Evolutionary conservation across 371 early-diverging fungal genomes (phyloP).

Genomic region (Synchytrium microbalum): DNA sequence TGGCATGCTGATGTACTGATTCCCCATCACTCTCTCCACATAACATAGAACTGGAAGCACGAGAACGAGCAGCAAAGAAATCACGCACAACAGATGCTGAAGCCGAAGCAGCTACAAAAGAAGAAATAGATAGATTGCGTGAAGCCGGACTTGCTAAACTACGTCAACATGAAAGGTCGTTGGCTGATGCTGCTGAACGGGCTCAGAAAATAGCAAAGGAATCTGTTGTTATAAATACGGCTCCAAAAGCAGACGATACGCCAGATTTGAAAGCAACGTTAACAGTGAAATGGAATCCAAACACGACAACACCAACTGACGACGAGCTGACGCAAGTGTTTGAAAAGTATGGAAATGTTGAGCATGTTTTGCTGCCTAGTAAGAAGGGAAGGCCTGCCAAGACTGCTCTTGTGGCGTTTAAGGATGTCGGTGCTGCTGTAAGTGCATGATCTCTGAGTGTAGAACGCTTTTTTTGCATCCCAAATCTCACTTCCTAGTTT

Average conservation of each 20-base stretch:
- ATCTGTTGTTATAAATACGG: too few relatives aligned
- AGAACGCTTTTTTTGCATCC: background rate
- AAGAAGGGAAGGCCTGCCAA: background rate
- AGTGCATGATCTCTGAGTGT: background rate
- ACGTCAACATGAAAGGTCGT: background rate
- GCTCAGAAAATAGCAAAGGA: background rate
- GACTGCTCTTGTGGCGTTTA: background rate
- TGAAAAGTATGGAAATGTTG: background rate
- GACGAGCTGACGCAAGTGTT: background rate
- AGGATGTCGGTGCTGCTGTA: background rate
- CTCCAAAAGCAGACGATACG: too few relatives aligned
- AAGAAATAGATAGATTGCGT: background rate
- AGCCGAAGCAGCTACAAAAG: background rate
- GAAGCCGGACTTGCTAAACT: background rate
- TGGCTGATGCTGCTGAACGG: background rate
- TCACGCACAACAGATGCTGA: background rate
- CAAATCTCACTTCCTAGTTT: too few relatives aligned
- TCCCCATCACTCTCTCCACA: too few relatives aligned
- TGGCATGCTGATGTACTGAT: too few relatives aligned
- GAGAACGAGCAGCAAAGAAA: background rate
- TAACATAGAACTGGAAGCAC: background rate
- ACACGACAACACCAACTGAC: background rate
- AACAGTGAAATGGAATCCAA: background rate
- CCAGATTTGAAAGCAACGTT: background rate
- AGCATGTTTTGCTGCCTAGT: background rate